Evolutionary conservation across 208 protist genomes (phyloP).

Genomic region (Vickermania ingenoplastis): DNA sequence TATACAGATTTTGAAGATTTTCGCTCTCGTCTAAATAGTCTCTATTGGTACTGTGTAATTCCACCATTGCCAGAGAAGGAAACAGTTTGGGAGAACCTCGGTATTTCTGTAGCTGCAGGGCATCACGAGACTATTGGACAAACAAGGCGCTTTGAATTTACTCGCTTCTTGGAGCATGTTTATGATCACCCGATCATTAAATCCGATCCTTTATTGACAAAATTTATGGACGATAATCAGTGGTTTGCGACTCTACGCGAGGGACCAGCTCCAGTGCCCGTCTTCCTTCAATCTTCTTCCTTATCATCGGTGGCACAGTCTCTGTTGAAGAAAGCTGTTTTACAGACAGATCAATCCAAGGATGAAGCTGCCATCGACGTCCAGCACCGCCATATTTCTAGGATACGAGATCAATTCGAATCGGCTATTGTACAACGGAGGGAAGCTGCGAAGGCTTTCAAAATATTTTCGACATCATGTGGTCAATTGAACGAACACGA

Average conservation of each 20-base stretch:
- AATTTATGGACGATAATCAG: background rate
- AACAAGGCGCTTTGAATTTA: slow-evolving; percentile 1
- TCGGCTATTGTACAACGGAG: background rate
- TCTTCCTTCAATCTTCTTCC: background rate
- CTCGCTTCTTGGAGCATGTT: background rate
- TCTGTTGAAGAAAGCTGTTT: background rate
- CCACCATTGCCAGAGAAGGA: slow-evolving; percentile 88
- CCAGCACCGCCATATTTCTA: background rate
- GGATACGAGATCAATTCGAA: background rate
- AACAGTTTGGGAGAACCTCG: slow-evolving; percentile 33
- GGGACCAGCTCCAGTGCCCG: background rate
- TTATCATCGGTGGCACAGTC: background rate
- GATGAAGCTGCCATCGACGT: background rate
- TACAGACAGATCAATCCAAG: background rate
- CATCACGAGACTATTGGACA: background rate
- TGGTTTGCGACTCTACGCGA: background rate
- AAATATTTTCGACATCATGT: background rate
- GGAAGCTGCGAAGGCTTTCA: background rate
- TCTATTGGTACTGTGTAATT: slow-evolving; percentile 71
- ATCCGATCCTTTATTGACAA: background rate
- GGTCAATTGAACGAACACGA: background rate
- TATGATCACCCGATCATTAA: background rate
- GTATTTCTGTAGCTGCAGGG: background rate
- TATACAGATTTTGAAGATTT: slow-evolving; percentile 88
- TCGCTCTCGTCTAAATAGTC: slow-evolving; percentile 43